Evolutionary conservation across 805 yeast species (phyloP).

Genomic region (Wickerhamomyces xylosicus): DNA sequence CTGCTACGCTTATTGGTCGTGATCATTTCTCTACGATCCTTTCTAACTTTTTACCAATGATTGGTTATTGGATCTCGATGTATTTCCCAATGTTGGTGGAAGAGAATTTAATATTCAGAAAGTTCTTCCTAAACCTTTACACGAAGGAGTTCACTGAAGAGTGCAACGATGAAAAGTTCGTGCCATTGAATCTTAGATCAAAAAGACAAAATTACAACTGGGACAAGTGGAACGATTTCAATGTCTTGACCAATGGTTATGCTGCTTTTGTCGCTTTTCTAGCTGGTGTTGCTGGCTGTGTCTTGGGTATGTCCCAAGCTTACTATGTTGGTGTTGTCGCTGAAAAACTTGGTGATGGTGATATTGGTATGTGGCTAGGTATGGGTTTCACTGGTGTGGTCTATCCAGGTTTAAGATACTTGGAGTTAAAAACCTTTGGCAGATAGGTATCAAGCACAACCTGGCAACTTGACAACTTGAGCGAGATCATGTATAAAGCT

Average conservation of each 20-base stretch:
- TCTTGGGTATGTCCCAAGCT: constrained; percentile 80
- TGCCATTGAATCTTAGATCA: constrained; percentile 10
- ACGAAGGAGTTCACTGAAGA: constrained; percentile 30
- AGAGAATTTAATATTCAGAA: constrained; percentile 66
- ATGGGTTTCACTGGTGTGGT: constrained; percentile 58
- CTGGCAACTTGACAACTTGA: too few relatives aligned
- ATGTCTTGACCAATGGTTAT: constrained; percentile 52
- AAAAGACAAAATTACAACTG: constrained; percentile 51
- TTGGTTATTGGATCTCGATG: constrained; percentile 85
- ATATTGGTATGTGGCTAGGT: constrained; percentile 71
- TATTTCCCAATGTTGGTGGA: constrained; percentile 62
- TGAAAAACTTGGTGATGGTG: constrained; percentile 57
- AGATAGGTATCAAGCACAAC: too few relatives aligned
- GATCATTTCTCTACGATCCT: constrained; percentile 62
- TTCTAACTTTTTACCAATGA: constrained; percentile 81
- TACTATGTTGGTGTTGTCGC: constrained; percentile 79
- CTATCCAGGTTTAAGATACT: constrained; percentile 57
- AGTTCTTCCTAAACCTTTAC: constrained; percentile 29
- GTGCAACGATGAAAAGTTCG: constrained; percentile 1
- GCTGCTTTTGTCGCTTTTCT: constrained; percentile 62
- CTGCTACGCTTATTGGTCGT: constrained; percentile 69
- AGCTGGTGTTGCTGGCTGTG: constrained; percentile 73
- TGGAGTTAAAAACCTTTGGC: constrained; percentile 50
- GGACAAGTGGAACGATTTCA: constrained; percentile 59
- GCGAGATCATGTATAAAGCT: too few relatives aligned